Evolutionary conservation across 805 yeast genomes (phyloP).

Genomic region (Metschnikowia santaceciliae): DNA sequence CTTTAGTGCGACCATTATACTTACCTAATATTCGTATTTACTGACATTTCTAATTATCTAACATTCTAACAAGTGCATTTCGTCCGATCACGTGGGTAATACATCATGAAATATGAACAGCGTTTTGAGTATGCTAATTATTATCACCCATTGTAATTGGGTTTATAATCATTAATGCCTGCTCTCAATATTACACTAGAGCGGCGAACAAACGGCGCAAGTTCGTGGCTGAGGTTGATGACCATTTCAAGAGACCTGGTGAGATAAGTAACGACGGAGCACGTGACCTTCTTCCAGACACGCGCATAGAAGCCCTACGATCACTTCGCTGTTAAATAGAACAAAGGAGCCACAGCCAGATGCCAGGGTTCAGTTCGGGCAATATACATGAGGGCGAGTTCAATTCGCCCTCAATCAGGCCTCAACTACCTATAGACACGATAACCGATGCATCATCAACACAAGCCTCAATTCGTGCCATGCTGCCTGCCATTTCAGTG

Average conservation of each 20-base stretch:
- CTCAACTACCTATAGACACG: constrained; percentile 26
- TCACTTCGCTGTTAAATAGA: not conserved
- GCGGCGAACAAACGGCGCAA: not conserved
- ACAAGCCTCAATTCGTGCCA: constrained; percentile 22
- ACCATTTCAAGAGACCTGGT: not conserved
- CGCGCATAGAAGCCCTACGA: not conserved
- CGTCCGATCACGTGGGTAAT: too few relatives aligned
- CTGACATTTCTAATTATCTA: too few relatives aligned
- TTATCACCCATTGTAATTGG: too few relatives aligned
- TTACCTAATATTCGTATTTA: too few relatives aligned
- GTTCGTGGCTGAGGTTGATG: not conserved
- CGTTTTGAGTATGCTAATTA: too few relatives aligned
- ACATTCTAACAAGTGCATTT: too few relatives aligned
- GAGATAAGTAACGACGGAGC: not conserved
- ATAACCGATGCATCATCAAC: constrained; percentile 16
- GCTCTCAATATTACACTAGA: too few relatives aligned
- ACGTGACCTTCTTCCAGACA: not conserved
- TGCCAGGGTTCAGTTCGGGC: constrained; percentile 16
- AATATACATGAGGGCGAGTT: constrained; percentile 36
- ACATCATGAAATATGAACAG: too few relatives aligned
- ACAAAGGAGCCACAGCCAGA: not conserved
- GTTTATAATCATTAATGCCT: too few relatives aligned
- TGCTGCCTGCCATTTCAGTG: constrained; percentile 17
- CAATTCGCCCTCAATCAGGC: constrained; percentile 24
- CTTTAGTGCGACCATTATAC: not conserved